Conservation (phyloP, 164 flowering plant genomes). For the Macadamia tetraphylla region DNA sequence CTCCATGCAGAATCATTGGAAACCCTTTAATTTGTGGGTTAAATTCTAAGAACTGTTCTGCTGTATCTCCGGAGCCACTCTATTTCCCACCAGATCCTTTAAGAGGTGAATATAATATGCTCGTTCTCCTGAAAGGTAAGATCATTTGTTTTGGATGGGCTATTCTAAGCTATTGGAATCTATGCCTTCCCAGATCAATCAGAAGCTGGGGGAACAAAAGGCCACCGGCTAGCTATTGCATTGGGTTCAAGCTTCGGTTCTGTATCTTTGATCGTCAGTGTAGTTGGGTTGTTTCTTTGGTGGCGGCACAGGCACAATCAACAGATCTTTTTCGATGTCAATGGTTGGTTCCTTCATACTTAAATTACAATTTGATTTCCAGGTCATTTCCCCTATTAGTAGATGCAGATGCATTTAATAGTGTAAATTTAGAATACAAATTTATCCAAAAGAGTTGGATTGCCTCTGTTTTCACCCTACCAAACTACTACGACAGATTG, state of each 20-base stretch:
- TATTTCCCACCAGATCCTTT: conserved; percentile 61
- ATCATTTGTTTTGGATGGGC: not conserved
- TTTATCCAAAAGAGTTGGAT: no score
- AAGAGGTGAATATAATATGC: conserved; percentile 36
- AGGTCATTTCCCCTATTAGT: not conserved
- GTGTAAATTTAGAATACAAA: no score
- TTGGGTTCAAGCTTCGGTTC: conserved; percentile 64
- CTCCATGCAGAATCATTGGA: conserved; percentile 54
- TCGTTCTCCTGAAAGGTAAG: not conserved
- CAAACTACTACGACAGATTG: not conserved
- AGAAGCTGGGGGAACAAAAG: conserved; percentile 31
- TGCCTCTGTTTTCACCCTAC: not conserved
- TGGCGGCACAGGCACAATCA: conserved; percentile 68
- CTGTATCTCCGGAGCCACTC: conserved; percentile 67
- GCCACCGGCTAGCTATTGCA: conserved; percentile 44
- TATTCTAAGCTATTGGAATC: conserved; percentile 6
- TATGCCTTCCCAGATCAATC: conserved; percentile 37
- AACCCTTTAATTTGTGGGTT: conserved; percentile 79
- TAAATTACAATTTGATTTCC: not conserved
- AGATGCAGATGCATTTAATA: not conserved
- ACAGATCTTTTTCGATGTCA: conserved; percentile 87
- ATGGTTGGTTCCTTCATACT: conserved; percentile 44
- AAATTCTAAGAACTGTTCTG: conserved; percentile 52
- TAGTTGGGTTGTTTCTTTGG: conserved; percentile 61
- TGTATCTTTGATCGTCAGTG: conserved; percentile 35